Conservation (phyloP, 1,284 basidiomycete species). For the Cutaneotrichosporon sp. region DNA sequence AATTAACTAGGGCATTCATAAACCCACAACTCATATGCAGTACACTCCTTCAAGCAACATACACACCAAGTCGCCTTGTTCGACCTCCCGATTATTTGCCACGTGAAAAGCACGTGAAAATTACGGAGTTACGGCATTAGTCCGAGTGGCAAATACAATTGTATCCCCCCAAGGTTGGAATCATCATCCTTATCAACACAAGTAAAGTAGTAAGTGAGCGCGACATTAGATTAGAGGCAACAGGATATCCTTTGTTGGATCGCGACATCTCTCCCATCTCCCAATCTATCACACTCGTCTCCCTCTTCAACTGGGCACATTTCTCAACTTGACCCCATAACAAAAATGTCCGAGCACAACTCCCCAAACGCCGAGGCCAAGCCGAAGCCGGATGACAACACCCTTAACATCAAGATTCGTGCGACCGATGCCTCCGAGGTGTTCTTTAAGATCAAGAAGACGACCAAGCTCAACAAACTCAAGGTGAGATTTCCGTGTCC, state of each 20-base stretch:
- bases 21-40: no score
- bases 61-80: not conserved
- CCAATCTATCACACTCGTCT: not conserved
- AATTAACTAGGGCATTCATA: not conserved
- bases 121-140: not conserved
- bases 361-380: conserved; percentile 58
- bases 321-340: conserved; percentile 5
- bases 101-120: not conserved
- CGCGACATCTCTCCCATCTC: not conserved
- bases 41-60: no score
- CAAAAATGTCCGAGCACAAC: conserved; percentile 65
- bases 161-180: not conserved
- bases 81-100: not conserved
- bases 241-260: not conserved
- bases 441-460: conserved; percentile 97
- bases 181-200: not conserved
- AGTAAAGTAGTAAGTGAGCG: not conserved
- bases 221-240: not conserved
- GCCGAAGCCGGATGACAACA: conserved; percentile 62
- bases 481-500: conserved; percentile 33
- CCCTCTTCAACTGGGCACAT: no score
- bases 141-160: not conserved
- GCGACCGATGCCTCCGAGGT: conserved; percentile 81
- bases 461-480: conserved; percentile 88
- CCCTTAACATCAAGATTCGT: conserved; percentile 82